A percentile compares a stretch with the other conserved stretches of the same genome.
phyloP scores from a whole-genome alignment of 805 yeast genomes.

The Spathaspora passalidarum region DNA sequence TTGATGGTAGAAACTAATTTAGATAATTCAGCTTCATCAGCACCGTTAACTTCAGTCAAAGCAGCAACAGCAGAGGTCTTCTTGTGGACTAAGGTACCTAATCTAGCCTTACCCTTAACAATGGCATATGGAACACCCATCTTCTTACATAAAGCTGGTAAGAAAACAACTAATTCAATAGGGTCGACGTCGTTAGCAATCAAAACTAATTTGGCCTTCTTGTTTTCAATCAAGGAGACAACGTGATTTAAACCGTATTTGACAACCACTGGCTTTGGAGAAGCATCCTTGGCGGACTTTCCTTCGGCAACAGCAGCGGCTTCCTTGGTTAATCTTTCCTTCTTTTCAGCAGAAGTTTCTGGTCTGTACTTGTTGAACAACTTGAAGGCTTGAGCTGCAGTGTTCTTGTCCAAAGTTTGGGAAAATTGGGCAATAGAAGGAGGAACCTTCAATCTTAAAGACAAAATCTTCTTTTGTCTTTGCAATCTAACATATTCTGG shows the following conservation, averaged over 20 bases:
- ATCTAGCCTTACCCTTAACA: conserved; percentile 45
- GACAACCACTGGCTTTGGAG: conserved; percentile 94
- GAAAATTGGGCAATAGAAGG: conserved; percentile 98
- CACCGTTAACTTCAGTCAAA: conserved; percentile 89
- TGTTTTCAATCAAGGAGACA: conserved; percentile 95
- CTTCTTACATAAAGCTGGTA: conserved; percentile 99
- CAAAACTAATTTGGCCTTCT: conserved; percentile 95
- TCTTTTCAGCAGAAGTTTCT: conserved; percentile 95
- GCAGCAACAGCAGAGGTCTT: conserved; percentile 98
- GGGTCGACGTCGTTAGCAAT: conserved; percentile 99
- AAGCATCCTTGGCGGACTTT: conserved; percentile 93
- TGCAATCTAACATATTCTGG: conserved; percentile 97
- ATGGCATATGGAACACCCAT: conserved; percentile 86
- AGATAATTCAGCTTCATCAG: conserved; percentile 93
- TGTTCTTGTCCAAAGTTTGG: conserved; percentile 94
- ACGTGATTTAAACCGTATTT: conserved; percentile 99
- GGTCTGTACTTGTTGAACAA: conserved; percentile 99
- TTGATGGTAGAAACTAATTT: conserved; percentile 89
- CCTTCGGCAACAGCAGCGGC: conserved; percentile 99
- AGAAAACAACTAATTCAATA: conserved; percentile 92
- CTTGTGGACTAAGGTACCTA: conserved; percentile 82
- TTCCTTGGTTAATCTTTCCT: conserved; percentile 97
- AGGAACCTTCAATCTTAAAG: conserved; percentile 97
- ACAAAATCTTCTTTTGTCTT: conserved; percentile 97
- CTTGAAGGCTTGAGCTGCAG: conserved; percentile 96